Percentiles rank a stretch among this genome's conserved stretches.
These are phyloP conservation scores for Tetrapisispora nanseiensis DNA, from an alignment of 805 yeast genomes.

Conservation along the genomic window DNA sequence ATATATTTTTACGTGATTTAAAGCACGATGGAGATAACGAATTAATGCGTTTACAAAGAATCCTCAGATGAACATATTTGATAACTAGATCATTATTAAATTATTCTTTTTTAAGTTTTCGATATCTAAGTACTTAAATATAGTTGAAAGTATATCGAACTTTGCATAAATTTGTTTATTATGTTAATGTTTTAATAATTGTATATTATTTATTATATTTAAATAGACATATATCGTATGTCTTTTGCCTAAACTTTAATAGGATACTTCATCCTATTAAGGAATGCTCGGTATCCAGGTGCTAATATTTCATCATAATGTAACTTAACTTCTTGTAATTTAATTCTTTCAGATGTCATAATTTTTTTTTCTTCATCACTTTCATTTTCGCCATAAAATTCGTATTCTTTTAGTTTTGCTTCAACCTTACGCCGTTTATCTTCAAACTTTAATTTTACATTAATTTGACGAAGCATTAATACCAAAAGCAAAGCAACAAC, in stretches of 20 bases:
- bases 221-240: neutral
- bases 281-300: slow-evolving; percentile 12
- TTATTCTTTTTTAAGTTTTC: neutral
- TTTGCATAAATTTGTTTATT: too few relatives aligned
- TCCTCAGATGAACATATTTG: slow-evolving; percentile 14
- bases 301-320: slow-evolving; percentile 7
- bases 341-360: neutral
- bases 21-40: slow-evolving; percentile 42
- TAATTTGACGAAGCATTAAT: slow-evolving; percentile 42
- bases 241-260: neutral
- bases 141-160: too few relatives aligned
- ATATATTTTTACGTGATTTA: slow-evolving; percentile 41
- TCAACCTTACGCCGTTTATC: slow-evolving; percentile 1
- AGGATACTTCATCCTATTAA: slow-evolving; percentile 14
- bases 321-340: neutral
- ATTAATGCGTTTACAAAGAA: slow-evolving; percentile 38
- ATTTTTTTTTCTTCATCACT: slow-evolving; percentile 5
- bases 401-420: slow-evolving; percentile 2
- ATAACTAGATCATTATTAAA: neutral
- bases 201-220: too few relatives aligned
- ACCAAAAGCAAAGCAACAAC: slow-evolving; percentile 35
- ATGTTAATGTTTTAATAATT: too few relatives aligned
- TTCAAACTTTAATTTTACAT: slow-evolving; percentile 27
- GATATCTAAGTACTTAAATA: too few relatives aligned
- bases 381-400: neutral